Conservation (phyloP, 2,329 filamentous ascomycete genomes). For the Cylindrodendrum hubeiense region DNA sequence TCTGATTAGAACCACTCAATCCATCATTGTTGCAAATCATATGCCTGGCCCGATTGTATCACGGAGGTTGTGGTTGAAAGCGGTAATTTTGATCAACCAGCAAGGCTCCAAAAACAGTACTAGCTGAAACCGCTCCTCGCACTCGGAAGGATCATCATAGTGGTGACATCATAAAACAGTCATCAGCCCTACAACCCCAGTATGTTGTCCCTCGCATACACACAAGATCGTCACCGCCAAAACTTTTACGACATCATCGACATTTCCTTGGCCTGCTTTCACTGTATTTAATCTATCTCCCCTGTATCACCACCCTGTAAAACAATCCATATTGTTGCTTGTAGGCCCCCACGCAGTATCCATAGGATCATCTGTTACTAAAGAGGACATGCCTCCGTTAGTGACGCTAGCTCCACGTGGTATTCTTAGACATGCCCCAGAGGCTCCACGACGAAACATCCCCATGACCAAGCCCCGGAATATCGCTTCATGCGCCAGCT, state of each 20-base stretch:
- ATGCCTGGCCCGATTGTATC: not conserved
- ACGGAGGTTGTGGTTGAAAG: constrained; percentile 8
- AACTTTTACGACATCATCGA: constrained; percentile 3
- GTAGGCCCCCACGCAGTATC: not conserved
- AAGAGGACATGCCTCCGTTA: no score
- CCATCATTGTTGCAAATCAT: not conserved
- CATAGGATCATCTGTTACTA: not conserved
- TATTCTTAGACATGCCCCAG: not conserved
- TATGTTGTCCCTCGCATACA: not conserved
- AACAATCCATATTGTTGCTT: not conserved
- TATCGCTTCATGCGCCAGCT: constrained; percentile 11
- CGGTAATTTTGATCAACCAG: not conserved
- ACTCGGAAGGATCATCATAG: not conserved
- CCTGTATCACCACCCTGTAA: not conserved
- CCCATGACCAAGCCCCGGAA: not conserved
- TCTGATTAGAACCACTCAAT: not conserved
- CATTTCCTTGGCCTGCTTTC: not conserved
- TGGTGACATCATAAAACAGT: constrained; percentile 23
- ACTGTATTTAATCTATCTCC: not conserved
- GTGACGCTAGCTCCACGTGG: not conserved
- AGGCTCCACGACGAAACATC: constrained; percentile 1
- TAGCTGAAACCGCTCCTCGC: not conserved
- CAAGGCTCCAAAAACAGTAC: not conserved
- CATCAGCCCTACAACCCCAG: constrained; percentile 24
- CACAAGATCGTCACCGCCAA: constrained; percentile 5